phyloP scores from a whole-genome alignment of 2,329 filamentous ascomycete genomes.

The Diaporthe sp. region DNA sequence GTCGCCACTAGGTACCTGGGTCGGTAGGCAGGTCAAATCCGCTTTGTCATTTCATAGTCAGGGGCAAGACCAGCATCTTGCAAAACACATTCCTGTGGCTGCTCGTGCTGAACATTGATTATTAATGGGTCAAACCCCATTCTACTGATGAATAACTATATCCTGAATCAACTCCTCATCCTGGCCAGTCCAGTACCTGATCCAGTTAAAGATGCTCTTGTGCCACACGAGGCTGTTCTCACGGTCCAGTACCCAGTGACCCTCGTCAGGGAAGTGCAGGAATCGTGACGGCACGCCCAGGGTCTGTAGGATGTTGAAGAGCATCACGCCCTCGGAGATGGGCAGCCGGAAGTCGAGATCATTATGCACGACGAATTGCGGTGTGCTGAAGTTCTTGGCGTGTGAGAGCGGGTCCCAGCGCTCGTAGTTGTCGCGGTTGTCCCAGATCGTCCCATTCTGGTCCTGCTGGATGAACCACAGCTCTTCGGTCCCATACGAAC shows the following conservation, averaged over 20 bases:
- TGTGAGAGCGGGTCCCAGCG: constrained; percentile 61
- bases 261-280: constrained; percentile 79
- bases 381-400: constrained; percentile 73
- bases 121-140: neutral
- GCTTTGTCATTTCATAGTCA: neutral
- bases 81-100: neutral
- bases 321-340: constrained; percentile 75
- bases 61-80: neutral
- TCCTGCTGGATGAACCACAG: constrained; percentile 57
- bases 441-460: constrained; percentile 63
- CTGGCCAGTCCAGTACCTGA: constrained; percentile 63
- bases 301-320: constrained; percentile 78
- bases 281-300: constrained; percentile 75
- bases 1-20: neutral
- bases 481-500: constrained; percentile 50
- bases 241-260: constrained; percentile 78
- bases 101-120: neutral
- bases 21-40: neutral
- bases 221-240: constrained; percentile 81
- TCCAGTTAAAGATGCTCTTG: constrained; percentile 76
- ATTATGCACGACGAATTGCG: constrained; percentile 79
- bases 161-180: constrained; percentile 26
- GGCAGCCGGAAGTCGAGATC: constrained; percentile 77
- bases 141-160: constrained; percentile 25
- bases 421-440: constrained; percentile 52